Evolutionary conservation across 1,139 yeast genomes (phyloP), one percentile per base, ranked within the genome.

Genomic region (Maudiozyma humilis): DNA sequence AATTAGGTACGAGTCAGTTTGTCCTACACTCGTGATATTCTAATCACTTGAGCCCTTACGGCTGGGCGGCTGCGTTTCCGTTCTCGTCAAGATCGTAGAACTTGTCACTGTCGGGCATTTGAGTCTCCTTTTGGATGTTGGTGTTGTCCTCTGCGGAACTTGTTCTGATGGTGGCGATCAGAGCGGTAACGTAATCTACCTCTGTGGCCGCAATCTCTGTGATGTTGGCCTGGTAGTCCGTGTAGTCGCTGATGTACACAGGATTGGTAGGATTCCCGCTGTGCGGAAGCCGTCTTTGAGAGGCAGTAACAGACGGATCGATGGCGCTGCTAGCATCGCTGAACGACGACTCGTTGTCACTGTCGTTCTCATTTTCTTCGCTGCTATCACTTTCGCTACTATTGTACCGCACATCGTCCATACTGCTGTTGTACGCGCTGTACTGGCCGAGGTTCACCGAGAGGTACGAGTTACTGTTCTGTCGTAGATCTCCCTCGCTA

Each of bases 171-270:
- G 45, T 47, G 4, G 30, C 39, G 6, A 43, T 47, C 40, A 50
- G 32, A 13, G 17, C 14, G 7, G 41, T 35, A 19, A 44, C 47
- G 36, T 44, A 50, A 13, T 16, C 35, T 8, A 36, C 32, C 23
- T 48, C 48, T 3, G 14, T 17, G 1, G 14, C 19, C 4, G 44
- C 32, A 1, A 45, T 40, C 5, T 12, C 8, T 14, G 32, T 17
- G 4, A 44, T 33, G 19, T 38, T 38, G 8, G 40, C 41, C 27
- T 44, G 39, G 15, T 30, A 42, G 13, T 48, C 47, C 1, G 45
- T 32, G 30, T 45, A 48, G 31, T 48, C 47, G 25, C 48, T 46
- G 16, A 48, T 38, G 17, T 48, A 48, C 8, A 42, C 17, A 10
- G 38, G 38, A 3, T 35, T 20, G 10, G 12, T 27, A 10, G 51